Evolutionary conservation across 305 asterid species (phyloP), one percentile per base, ranked within the genome.

Genomic region (Petunia hybrid): DNA sequence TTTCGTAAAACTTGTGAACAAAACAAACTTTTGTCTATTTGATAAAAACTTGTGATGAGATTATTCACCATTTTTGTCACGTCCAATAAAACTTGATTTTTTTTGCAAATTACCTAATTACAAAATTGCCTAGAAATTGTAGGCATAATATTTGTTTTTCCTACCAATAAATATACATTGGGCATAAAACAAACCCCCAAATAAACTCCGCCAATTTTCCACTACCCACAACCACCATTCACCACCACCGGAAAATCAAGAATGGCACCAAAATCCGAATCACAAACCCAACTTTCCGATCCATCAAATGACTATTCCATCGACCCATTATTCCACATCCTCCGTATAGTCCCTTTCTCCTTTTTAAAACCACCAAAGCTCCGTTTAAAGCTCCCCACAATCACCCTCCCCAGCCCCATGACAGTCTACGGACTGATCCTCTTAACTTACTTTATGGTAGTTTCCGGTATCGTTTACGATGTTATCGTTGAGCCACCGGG

Each of bases 301-400:
- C 46, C 89, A 13, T 71, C 83, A 66, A 89, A 87, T 60, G 80
- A 89, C 2, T 81, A 88, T 36, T 87, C 92, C 13, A 75, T 91
- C 41, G 92, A 90, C 57, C 95, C 95, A 60, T 12, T 91, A 71
- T 64, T 90, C 90, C 97, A 90, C 87, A 57, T 85, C 86, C 74
- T 95, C 74, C 87, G 85, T 13, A 12, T 89, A 81, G 87, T 92
- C 3, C 97, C 97, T 0, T 95, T 83, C 90, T 91, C 99, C 65
- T 84, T 92, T 89, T 97, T 95, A 88, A 96, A 96, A 0, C 97
- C 97, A 2, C 97, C 98, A 64, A 97, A 98, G 83, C 97, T 95
- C 91, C 99, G 99, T 70, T 90, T 95, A 61, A 95, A 89, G 88
- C 88, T 93, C 48, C 90, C 91, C 9, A 62, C 90, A 0, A 22